Evolutionary conservation across 164 flowering plant species (phyloP).

Genomic region (Pachysandra terminalis): DNA sequence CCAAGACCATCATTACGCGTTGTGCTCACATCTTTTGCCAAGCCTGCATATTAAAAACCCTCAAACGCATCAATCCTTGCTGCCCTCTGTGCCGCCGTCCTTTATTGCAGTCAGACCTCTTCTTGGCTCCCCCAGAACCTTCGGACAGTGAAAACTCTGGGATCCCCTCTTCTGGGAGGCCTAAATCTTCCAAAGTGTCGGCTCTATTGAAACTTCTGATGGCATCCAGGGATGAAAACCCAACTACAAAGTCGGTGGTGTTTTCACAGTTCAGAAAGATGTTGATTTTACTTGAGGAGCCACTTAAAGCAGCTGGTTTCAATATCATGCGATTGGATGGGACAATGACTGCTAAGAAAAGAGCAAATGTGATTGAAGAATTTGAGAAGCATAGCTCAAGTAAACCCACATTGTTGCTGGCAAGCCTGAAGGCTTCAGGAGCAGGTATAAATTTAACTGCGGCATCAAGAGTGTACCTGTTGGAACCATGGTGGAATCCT

Average conservation of each 20-base stretch:
- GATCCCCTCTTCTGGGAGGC: conserved; percentile 11
- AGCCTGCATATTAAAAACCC: conserved; percentile 62
- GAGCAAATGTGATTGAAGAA: conserved; percentile 60
- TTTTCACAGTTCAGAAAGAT: conserved; percentile 90
- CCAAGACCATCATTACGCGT: conserved; percentile 54
- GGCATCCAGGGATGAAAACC: conserved; percentile 42
- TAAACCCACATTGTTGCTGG: conserved; percentile 63
- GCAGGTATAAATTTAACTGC: conserved; percentile 86
- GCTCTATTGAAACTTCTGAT: conserved; percentile 58
- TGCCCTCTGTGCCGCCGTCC: conserved; percentile 85
- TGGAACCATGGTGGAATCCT: conserved; percentile 48
- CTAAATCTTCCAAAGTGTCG: conserved; percentile 59
- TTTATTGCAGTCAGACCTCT: conserved; percentile 65
- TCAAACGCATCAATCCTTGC: conserved; percentile 44
- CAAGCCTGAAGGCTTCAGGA: conserved; percentile 78
- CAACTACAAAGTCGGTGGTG: conserved; percentile 62
- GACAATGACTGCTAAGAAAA: conserved; percentile 65
- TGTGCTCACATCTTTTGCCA: conserved; percentile 90
- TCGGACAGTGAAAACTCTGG: conserved; percentile 13
- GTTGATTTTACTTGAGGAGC: conserved; percentile 70
- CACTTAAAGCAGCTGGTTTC: conserved; percentile 74
- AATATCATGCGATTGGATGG: conserved; percentile 67
- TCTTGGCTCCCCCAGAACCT: conserved; percentile 58
- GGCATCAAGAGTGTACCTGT: conserved; percentile 75
- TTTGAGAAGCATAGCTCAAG: conserved; percentile 35